These are phyloP conservation scores for Fusarium tricinctum DNA, from an alignment of 2,329 filamentous ascomycete species.

Conservation along the genomic window DNA sequence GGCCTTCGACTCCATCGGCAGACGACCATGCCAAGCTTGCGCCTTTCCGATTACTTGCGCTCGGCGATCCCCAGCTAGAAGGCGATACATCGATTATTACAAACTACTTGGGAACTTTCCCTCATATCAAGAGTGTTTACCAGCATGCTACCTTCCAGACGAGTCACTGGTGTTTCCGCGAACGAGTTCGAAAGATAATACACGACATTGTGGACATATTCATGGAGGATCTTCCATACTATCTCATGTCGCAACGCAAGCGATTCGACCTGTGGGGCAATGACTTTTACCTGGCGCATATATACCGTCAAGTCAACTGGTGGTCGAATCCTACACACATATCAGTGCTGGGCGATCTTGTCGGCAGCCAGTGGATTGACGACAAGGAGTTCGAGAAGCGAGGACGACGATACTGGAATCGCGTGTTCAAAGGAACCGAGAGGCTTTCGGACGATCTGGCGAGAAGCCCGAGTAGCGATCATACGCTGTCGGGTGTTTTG, in stretches of 20 bases:
- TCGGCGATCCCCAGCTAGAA: conserved; percentile 94
- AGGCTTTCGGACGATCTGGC: conserved; percentile 72
- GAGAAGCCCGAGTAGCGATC: conserved; percentile 62
- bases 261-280: conserved; percentile 91
- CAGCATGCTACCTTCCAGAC: conserved; percentile 64
- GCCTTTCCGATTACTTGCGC: conserved; percentile 87
- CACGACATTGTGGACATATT: conserved; percentile 74
- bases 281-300: conserved; percentile 93
- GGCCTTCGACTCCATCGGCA: conserved; percentile 51
- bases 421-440: conserved; percentile 78
- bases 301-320: conserved; percentile 87
- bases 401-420: conserved; percentile 81
- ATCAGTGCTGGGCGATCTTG: conserved; percentile 87
- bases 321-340: conserved; percentile 89
- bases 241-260: conserved; percentile 79
- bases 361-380: conserved; percentile 95
- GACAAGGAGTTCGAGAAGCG: conserved; percentile 85
- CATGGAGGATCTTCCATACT: conserved; percentile 76
- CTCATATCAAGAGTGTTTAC: conserved; percentile 64
- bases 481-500: conserved; percentile 65
- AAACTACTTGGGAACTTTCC: conserved; percentile 65
- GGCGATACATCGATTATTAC: conserved; percentile 87
- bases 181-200: conserved; percentile 65
- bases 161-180: conserved; percentile 62
- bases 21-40: conserved; percentile 61